Evolutionary conservation across 495 filamentous ascomycete species (phyloP).

Genomic region (Penicillium parvum): DNA sequence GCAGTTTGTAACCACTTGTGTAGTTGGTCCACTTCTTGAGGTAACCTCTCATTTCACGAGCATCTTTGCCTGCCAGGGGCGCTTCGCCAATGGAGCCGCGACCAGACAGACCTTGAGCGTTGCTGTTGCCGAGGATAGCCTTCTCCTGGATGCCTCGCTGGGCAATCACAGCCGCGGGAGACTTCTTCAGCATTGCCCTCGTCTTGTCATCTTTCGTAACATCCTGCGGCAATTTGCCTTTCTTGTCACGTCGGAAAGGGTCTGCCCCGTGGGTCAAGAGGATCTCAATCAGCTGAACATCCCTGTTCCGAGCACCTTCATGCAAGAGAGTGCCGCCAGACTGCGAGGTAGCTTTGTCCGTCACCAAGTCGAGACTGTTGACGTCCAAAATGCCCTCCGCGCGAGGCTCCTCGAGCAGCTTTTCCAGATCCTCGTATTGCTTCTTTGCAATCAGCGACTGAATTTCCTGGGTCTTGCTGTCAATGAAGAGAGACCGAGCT

Average conservation of each 20-base stretch:
- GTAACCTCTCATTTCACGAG: constrained; percentile 95
- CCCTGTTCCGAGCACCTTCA: constrained; percentile 83
- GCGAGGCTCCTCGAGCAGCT: constrained; percentile 74
- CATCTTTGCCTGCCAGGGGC: constrained; percentile 71
- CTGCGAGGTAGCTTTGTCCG: constrained; percentile 68
- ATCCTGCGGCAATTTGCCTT: constrained; percentile 93
- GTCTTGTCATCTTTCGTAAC: constrained; percentile 94
- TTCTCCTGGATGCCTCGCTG: constrained; percentile 96
- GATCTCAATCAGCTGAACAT: constrained; percentile 79
- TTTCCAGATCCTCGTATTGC: constrained; percentile 73
- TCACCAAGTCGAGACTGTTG: constrained; percentile 82
- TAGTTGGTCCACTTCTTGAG: constrained; percentile 99
- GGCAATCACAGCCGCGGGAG: constrained; percentile 88
- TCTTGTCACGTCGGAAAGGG: constrained; percentile 90
- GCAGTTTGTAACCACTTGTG: constrained; percentile 87
- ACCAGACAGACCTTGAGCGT: constrained; percentile 52
- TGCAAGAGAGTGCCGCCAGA: constrained; percentile 85
- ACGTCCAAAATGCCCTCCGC: constrained; percentile 84
- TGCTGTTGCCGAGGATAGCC: constrained; percentile 78
- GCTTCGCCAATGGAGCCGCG: constrained; percentile 55
- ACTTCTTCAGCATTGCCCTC: constrained; percentile 80
- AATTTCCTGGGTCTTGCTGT: constrained; percentile 75
- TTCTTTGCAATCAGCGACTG: constrained; percentile 66
- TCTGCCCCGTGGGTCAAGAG: constrained; percentile 95
- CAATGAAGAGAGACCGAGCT: constrained; percentile 82